Conservation (phyloP, 2,329 filamentous ascomycete genomes). For the Boeremia lycopersici region DNA sequence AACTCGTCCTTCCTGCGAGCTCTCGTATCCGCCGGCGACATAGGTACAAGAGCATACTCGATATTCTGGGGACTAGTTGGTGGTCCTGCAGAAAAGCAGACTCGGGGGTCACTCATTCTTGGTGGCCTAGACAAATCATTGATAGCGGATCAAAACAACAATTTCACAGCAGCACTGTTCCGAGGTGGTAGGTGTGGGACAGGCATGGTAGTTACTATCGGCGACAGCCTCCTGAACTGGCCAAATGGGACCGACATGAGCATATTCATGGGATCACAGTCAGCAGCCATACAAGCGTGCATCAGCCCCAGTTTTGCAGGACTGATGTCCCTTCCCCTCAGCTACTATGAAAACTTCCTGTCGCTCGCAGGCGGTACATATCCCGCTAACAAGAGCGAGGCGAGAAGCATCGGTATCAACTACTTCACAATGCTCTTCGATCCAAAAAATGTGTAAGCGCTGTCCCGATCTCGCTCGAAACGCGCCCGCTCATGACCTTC, state of each 20-base stretch:
- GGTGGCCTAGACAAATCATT: constrained; percentile 30
- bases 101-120: constrained; percentile 35
- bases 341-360: constrained; percentile 22
- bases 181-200: constrained; percentile 26
- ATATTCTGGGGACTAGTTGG: constrained; percentile 42
- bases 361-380: constrained; percentile 19
- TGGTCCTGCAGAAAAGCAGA: constrained; percentile 22
- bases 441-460: constrained; percentile 22
- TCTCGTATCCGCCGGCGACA: constrained; percentile 31
- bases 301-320: constrained; percentile 23
- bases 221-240: no score
- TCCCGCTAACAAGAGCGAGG: constrained; percentile 11
- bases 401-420: constrained; percentile 22
- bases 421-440: constrained; percentile 25
- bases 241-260: constrained; percentile 42
- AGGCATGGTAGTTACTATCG: no score
- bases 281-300: constrained; percentile 24
- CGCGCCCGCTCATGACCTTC: constrained; percentile 3
- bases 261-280: constrained; percentile 29
- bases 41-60: constrained; percentile 38
- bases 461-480: neutral
- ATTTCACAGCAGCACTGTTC: constrained; percentile 24
- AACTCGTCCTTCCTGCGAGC: constrained; percentile 41
- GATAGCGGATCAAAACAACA: constrained; percentile 19
- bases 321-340: constrained; percentile 20